Percentiles rank a stretch among this genome's conserved stretches.
phyloP scores from a whole-genome alignment of 495 filamentous ascomycete species.

The Chaetomium cochliodes region DNA sequence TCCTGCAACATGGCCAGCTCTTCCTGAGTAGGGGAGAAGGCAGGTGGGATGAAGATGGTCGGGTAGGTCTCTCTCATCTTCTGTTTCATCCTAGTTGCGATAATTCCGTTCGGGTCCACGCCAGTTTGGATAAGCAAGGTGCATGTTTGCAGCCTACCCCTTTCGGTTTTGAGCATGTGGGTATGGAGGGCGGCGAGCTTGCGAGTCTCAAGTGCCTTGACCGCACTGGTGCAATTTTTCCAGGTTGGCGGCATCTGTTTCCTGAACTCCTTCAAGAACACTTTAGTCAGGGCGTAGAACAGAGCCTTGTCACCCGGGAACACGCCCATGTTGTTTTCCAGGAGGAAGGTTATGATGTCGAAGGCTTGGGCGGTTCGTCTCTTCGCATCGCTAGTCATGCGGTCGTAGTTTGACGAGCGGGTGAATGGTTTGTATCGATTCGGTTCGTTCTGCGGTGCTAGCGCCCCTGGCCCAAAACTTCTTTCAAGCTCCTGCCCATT shows the following conservation, averaged over 20 bases:
- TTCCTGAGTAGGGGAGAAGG: slow-evolving; percentile 43
- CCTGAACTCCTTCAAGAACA: slow-evolving; percentile 52
- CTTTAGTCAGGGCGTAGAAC: slow-evolving; percentile 67
- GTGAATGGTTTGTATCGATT: slow-evolving; percentile 23
- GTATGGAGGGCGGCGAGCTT: slow-evolving; percentile 32
- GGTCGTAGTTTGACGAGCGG: slow-evolving; percentile 28
- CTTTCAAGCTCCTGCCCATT: not conserved
- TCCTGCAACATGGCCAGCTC: slow-evolving; percentile 36
- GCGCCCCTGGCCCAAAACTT: not conserved
- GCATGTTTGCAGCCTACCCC: slow-evolving; percentile 27
- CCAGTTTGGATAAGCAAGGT: slow-evolving; percentile 31
- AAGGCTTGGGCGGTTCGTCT: slow-evolving; percentile 38
- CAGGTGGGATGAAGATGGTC: slow-evolving; percentile 42
- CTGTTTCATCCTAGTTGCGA: slow-evolving; percentile 35
- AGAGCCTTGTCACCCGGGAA: slow-evolving; percentile 74
- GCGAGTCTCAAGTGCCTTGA: slow-evolving; percentile 39
- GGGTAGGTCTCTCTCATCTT: slow-evolving; percentile 47
- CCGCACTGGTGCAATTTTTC: slow-evolving; percentile 47
- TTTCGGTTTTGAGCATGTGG: slow-evolving; percentile 33
- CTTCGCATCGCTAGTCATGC: slow-evolving; percentile 31
- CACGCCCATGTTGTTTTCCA: slow-evolving; percentile 67
- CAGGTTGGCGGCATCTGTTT: slow-evolving; percentile 35
- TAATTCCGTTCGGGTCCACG: slow-evolving; percentile 27
- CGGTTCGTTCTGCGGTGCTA: not conserved
- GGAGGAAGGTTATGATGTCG: slow-evolving; percentile 66